phyloP scores from a whole-genome alignment of 78 protist species.

The Creolimax fragrantissima region DNA sequence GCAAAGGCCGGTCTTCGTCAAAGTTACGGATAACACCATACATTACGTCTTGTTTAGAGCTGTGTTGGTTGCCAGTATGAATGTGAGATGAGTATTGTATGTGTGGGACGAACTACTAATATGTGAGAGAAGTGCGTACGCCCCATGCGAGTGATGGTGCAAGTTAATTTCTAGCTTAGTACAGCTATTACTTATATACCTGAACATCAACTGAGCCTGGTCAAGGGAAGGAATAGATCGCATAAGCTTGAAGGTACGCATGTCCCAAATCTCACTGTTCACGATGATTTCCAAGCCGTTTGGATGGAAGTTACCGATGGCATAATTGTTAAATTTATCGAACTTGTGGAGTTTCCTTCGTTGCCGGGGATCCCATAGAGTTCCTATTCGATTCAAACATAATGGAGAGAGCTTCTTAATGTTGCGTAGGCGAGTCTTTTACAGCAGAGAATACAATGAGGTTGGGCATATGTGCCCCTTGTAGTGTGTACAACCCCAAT shows the following conservation, averaged over 20 bases:
- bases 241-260: conserved; percentile 28
- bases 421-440: too few species aligned
- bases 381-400: neutral
- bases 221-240: conserved; percentile 9
- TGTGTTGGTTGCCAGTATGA: neutral
- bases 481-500: too few species aligned
- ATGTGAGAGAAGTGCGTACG: neutral
- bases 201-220: conserved; percentile 5
- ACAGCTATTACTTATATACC: neutral
- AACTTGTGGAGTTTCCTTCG: neutral
- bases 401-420: too few species aligned
- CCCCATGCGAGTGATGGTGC: neutral
- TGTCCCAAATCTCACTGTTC: conserved; percentile 29
- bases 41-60: neutral
- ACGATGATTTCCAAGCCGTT: conserved; percentile 22
- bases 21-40: conserved; percentile 1
- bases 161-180: neutral
- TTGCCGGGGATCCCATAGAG: conserved; percentile 35
- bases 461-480: too few species aligned
- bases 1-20: neutral
- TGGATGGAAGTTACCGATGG: neutral
- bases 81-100: neutral
- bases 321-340: conserved; percentile 23
- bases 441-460: too few species aligned
- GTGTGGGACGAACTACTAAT: neutral